Evolutionary conservation across 2,329 filamentous ascomycete genomes (phyloP).

Genomic region (Phyllosticta citriasiana): DNA sequence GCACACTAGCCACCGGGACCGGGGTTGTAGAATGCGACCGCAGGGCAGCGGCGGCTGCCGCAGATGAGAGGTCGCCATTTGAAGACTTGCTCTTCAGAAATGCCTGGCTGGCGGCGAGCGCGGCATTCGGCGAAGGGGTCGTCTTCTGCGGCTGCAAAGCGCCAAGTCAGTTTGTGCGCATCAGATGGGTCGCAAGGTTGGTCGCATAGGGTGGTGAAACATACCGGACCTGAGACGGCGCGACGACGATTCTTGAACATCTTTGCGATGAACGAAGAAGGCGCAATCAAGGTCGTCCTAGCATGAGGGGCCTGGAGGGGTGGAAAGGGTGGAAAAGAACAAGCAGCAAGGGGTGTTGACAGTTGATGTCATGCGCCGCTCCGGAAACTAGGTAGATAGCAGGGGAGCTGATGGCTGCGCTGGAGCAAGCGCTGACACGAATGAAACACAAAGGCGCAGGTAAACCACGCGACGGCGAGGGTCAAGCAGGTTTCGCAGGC

Average conservation of each 20-base stretch:
- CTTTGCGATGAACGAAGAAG: slow-evolving; percentile 13
- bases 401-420: background rate
- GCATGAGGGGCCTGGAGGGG: slow-evolving; percentile 3
- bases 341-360: slow-evolving; percentile 9
- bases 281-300: slow-evolving; percentile 3
- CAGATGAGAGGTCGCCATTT: slow-evolving; percentile 62
- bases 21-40: slow-evolving; percentile 68
- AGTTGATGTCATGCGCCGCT: slow-evolving; percentile 9
- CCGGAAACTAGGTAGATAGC: background rate
- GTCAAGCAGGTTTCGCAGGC: background rate
- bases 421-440: background rate
- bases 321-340: background rate
- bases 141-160: slow-evolving; percentile 22
- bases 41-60: slow-evolving; percentile 78
- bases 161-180: slow-evolving; percentile 9
- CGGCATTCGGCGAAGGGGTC: slow-evolving; percentile 56
- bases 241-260: slow-evolving; percentile 23
- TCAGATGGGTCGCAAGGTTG: background rate
- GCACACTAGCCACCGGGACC: slow-evolving; percentile 68
- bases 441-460: background rate
- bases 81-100: slow-evolving; percentile 60
- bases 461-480: background rate
- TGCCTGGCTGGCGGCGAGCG: slow-evolving; percentile 71
- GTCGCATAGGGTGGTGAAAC: slow-evolving; percentile 21
- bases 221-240: slow-evolving; percentile 26